phyloP scores from a whole-genome alignment of 306 rosid genomes.

The Corylus avellana region DNA sequence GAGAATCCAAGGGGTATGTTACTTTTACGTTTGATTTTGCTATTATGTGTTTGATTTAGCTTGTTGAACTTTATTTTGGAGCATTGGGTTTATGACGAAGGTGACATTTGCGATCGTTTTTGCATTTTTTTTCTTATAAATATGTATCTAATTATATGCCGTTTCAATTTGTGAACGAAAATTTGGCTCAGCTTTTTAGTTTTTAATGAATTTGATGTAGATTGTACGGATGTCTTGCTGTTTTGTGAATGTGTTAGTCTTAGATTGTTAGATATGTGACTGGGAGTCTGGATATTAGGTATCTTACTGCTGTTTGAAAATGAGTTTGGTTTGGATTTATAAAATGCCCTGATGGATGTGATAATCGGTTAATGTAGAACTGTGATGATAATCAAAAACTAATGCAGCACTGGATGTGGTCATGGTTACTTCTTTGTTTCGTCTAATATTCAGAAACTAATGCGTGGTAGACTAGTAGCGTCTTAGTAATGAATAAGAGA shows the following conservation, averaged over 20 bases:
- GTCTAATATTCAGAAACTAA: background rate
- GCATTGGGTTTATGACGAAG: background rate
- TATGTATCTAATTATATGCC: background rate
- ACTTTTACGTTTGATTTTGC: background rate
- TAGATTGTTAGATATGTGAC: background rate
- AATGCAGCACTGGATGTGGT: too few species aligned
- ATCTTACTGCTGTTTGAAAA: background rate
- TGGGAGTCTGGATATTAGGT: background rate
- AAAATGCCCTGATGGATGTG: background rate
- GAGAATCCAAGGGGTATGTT: slow-evolving; percentile 88
- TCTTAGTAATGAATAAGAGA: background rate
- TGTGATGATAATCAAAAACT: background rate
- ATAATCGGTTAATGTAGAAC: background rate
- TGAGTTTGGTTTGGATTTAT: background rate
- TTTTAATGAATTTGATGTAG: background rate
- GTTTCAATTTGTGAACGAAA: background rate
- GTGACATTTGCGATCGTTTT: background rate
- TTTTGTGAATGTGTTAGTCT: background rate
- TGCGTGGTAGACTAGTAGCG: background rate
- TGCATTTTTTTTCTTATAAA: background rate
- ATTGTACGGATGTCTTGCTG: background rate
- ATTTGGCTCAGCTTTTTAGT: background rate
- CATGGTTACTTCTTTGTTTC: background rate
- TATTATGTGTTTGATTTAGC: background rate
- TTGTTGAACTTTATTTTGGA: background rate